Percentiles rank a stretch among this genome's conserved stretches.
Conservation (phyloP, 1,284 basidiomycete genomes). For the Irpex sp. region DNA sequence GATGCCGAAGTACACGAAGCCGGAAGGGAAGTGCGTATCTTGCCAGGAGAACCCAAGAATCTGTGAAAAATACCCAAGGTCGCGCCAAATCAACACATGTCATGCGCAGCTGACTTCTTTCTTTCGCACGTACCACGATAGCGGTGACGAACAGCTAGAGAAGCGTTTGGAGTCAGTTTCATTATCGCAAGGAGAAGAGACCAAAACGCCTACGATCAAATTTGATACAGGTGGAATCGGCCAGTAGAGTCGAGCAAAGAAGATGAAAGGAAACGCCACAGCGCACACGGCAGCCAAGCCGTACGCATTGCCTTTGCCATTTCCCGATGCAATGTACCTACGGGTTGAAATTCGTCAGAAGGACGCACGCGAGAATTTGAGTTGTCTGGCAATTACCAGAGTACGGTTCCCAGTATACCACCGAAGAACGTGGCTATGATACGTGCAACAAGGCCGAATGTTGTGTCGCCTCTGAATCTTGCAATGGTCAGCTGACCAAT, state of each 20-base stretch:
- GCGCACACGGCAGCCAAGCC: constrained; percentile 71
- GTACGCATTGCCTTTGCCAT: constrained; percentile 65
- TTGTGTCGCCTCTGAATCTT: constrained; percentile 75
- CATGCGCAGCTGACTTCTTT: not conserved
- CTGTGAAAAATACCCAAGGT: constrained; percentile 28
- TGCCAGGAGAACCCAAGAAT: constrained; percentile 75
- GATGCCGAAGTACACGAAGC: constrained; percentile 55
- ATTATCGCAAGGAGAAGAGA: not conserved
- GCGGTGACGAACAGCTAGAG: constrained; percentile 60
- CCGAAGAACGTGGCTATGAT: constrained; percentile 70
- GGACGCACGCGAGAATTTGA: not conserved
- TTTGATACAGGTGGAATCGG: constrained; percentile 71
- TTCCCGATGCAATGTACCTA: constrained; percentile 74
- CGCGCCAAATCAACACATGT: not conserved
- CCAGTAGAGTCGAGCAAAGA: constrained; percentile 69
- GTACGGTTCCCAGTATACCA: constrained; percentile 60
- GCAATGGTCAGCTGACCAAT: constrained; percentile 71
- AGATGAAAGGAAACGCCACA: constrained; percentile 71
- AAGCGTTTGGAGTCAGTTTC: not conserved
- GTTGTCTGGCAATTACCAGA: constrained; percentile 50
- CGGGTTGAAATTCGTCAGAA: not conserved
- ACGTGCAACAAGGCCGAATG: constrained; percentile 62
- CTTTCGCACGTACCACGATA: constrained; percentile 45
- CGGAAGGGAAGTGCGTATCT: constrained; percentile 45
- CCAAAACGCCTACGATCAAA: constrained; percentile 41